phyloP scores from a whole-genome alignment of 148 eudicot genomes.

The Cornus kousa region DNA sequence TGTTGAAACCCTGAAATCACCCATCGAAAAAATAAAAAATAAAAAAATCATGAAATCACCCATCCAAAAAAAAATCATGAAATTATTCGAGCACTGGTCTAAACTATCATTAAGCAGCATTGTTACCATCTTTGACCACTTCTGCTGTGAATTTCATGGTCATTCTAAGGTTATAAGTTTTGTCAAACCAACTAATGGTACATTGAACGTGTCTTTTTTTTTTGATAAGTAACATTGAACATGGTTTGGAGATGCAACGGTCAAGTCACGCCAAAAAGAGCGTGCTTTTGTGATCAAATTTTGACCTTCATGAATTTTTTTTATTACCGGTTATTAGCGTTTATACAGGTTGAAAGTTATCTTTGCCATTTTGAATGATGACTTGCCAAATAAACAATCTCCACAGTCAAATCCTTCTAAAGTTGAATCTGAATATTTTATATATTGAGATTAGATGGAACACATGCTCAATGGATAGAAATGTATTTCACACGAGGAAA shows the following conservation, averaged over 20 bases:
- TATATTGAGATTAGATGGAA: background rate
- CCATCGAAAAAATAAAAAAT: too few relatives aligned
- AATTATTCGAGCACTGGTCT: too few relatives aligned
- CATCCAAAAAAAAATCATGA: too few relatives aligned
- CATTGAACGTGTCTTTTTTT: too few relatives aligned
- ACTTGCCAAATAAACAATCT: background rate
- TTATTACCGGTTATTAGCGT: background rate
- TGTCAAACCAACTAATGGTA: background rate
- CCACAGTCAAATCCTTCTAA: conserved; percentile 2
- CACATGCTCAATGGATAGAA: background rate
- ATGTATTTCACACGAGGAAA: conserved; percentile 5
- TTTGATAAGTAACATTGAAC: too few relatives aligned
- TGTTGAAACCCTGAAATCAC: too few relatives aligned
- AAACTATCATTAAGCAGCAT: background rate
- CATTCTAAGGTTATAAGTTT: background rate
- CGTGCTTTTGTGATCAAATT: background rate
- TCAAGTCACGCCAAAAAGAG: background rate
- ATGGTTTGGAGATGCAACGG: too few relatives aligned
- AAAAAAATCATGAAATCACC: too few relatives aligned
- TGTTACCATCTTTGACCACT: background rate
- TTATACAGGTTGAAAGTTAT: background rate
- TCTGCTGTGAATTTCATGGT: background rate
- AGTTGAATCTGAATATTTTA: background rate
- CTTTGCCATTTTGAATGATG: background rate
- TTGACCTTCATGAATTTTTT: background rate